Percentiles rank a stretch among this genome's conserved stretches.
Conservation (phyloP, 2,329 filamentous ascomycete genomes). For the Hypoxylon sp. region DNA sequence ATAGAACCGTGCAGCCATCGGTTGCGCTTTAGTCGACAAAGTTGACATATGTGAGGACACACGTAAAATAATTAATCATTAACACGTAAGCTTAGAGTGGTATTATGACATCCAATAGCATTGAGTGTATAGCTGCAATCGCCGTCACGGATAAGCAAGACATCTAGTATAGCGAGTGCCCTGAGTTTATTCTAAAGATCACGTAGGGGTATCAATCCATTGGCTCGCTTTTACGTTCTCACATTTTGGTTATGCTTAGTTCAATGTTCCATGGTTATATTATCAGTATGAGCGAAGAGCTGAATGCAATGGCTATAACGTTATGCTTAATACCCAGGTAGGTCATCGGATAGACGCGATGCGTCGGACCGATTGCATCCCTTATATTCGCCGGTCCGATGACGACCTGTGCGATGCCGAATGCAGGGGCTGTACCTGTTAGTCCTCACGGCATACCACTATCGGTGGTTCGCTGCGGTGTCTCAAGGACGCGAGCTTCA, state of each 20-base stretch:
- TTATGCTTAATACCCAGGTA: neutral
- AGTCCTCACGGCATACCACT: neutral
- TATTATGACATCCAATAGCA: neutral
- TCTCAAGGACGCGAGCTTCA: neutral
- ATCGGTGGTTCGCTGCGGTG: neutral
- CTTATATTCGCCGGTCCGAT: neutral
- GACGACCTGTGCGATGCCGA: neutral
- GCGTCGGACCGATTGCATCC: neutral
- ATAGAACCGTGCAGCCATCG: neutral
- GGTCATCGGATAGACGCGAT: neutral
- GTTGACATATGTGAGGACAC: neutral
- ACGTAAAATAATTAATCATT: neutral
- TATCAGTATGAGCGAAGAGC: neutral
- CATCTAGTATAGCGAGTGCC: neutral
- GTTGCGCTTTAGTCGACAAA: neutral
- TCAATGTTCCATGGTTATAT: neutral
- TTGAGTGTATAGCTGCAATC: neutral
- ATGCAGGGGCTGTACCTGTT: neutral
- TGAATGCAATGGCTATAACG: neutral
- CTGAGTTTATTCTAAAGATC: neutral
- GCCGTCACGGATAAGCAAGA: neutral
- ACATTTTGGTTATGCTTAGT: neutral
- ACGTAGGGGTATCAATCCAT: neutral
- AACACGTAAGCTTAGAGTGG: neutral
- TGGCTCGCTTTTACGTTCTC: neutral